Conservation (phyloP, 2,329 filamentous ascomycete species). For the Teratosphaeria nubilosa region DNA sequence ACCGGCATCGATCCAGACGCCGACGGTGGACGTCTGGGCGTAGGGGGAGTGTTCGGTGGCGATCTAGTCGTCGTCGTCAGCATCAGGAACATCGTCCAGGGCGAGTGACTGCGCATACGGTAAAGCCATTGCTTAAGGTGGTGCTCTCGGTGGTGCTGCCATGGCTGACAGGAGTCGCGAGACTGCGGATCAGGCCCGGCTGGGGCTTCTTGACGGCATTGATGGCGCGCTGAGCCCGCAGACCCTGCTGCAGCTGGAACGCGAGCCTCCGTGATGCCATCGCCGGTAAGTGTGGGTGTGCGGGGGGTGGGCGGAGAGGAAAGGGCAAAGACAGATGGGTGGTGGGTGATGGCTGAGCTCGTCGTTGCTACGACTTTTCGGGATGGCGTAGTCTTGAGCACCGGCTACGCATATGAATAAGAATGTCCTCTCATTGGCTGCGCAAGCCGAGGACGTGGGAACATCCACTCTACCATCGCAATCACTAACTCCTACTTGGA, state of each 20-base stretch:
- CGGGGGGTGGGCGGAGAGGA: background rate
- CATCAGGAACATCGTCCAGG: background rate
- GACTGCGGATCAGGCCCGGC: constrained; percentile 65
- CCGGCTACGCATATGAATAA: background rate
- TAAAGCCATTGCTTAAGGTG: constrained; percentile 94
- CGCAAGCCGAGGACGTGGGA: background rate
- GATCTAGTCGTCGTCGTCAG: constrained; percentile 50
- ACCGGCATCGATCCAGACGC: constrained; percentile 98
- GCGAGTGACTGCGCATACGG: constrained; percentile 45
- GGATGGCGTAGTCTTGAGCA: background rate
- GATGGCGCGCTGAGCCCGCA: constrained; percentile 60
- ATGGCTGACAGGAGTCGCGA: constrained; percentile 69
- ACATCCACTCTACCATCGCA: background rate
- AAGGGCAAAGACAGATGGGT: background rate
- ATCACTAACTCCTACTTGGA: background rate
- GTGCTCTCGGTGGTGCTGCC: constrained; percentile 87
- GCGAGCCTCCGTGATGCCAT: constrained; percentile 98
- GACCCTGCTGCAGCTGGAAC: constrained; percentile 78
- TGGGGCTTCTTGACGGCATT: constrained; percentile 67
- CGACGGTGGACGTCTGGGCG: constrained; percentile 95
- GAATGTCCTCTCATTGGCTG: background rate
- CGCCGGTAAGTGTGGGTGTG: constrained; percentile 17
- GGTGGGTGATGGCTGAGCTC: background rate
- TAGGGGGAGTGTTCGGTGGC: constrained; percentile 97
- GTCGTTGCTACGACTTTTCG: background rate